A percentile compares a stretch with the other conserved stretches of the same genome.
phyloP scores from a whole-genome alignment of 805 yeast species.

The Lipomyces sp. region DNA sequence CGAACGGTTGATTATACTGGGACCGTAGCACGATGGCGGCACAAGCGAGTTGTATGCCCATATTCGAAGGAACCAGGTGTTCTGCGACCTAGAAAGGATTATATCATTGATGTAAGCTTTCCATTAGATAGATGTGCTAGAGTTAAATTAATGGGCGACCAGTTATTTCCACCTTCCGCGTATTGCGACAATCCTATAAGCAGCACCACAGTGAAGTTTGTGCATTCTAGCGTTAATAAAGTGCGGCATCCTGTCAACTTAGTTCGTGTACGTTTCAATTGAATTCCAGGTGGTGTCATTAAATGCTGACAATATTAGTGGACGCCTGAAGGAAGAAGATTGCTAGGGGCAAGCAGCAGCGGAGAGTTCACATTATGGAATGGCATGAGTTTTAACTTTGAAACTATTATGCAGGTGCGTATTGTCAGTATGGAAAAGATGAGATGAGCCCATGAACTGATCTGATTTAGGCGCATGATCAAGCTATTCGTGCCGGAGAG shows the following conservation, averaged over 20 bases:
- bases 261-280: constrained; percentile 27
- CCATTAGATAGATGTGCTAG: neutral
- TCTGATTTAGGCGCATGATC: constrained; percentile 72
- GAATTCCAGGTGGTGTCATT: constrained; percentile 60
- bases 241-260: constrained; percentile 70
- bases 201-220: constrained; percentile 78
- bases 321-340: constrained; percentile 95
- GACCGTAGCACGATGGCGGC: constrained; percentile 66
- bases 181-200: constrained; percentile 57
- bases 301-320: constrained; percentile 56
- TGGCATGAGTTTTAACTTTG: constrained; percentile 92
- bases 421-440: neutral
- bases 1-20: constrained; percentile 81
- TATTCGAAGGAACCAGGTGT: constrained; percentile 24
- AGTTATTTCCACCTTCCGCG: constrained; percentile 66
- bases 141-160: neutral
- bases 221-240: constrained; percentile 88
- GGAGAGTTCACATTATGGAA: constrained; percentile 98
- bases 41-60: constrained; percentile 52
- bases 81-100: constrained; percentile 67
- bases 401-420: constrained; percentile 82
- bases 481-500: constrained; percentile 75
- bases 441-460: neutral
- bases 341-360: constrained; percentile 84
- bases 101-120: constrained; percentile 50